Evolutionary conservation across 1,139 yeast genomes (phyloP), one percentile per base, ranked within the genome.

Genomic region (Hyphopichia khmerensis): DNA sequence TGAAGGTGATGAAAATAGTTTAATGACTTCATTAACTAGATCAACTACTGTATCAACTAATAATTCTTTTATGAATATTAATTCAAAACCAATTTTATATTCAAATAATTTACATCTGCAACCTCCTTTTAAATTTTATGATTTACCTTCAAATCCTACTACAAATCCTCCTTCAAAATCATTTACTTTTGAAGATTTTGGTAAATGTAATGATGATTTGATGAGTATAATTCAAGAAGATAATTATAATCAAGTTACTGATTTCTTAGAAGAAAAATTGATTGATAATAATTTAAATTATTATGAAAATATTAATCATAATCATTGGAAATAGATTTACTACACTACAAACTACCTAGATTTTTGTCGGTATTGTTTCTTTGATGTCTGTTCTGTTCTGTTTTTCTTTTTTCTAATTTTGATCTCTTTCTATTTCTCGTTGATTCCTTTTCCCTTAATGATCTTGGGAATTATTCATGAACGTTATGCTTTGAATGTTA

Each of bases 1-100:
- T 13, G 72, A 67, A 42, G 53, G 57, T 15, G 73, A 65, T 48
- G 67, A 63, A 32, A 64, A 60, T 43, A 64, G 69, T 34, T 58
- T 72, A 42, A 70, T 71, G 76, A 54, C 67, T 34, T 53, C 72
- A 5, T 60, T 72, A 42, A 72, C 78, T 0, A 55, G 78, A 43
- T 67, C 75, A 9, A 72, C 77, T n/a, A 72, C 78, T 3, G 72
- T 70, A 2, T 64, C 71, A 3, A 62, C 69, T 19, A 55, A 59
- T 38, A 60, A 60, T 42, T 56, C 63, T 5, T 35, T 41, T 18
- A 32, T 32, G 34, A 32, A 32, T 32, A 9, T 14, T 4, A 14
- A 14, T 30, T 14, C 33, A 15, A 15, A 15, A 15, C 16, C 16
- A 30, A 14, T 15, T 14, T 8, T 14, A 8, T 30, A 30, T 30